Evolutionary conservation across 2,329 filamentous ascomycete genomes (phyloP).

Genomic region (Colletotrichum tofieldiae): DNA sequence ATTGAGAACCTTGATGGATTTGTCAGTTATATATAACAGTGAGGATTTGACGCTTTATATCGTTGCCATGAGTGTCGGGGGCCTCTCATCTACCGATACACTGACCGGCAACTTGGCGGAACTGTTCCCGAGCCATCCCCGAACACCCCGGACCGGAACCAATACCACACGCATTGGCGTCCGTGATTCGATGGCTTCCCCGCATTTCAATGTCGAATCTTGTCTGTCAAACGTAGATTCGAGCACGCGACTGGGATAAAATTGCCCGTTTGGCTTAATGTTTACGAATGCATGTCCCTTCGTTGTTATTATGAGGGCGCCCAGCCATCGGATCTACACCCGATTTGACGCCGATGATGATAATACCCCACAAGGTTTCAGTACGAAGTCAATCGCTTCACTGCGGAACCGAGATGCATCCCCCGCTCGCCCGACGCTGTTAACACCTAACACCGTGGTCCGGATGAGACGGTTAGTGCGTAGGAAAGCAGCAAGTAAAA

Average conservation of each 20-base stretch:
- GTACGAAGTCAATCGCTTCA: conserved; percentile 10
- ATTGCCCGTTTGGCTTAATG: conserved; percentile 30
- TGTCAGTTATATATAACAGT: conserved; percentile 6
- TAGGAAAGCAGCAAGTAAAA: background rate
- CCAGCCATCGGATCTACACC: conserved; percentile 21
- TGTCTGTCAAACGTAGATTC: conserved; percentile 19
- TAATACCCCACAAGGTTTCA: conserved; percentile 29
- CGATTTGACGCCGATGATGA: conserved; percentile 25
- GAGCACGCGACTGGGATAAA: conserved; percentile 26
- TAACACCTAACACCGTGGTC: conserved; percentile 25
- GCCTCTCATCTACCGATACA: conserved; percentile 17
- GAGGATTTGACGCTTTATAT: conserved; percentile 14
- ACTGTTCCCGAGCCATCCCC: conserved; percentile 35
- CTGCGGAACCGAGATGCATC: conserved; percentile 9
- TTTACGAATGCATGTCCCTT: conserved; percentile 7
- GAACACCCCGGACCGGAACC: conserved; percentile 31
- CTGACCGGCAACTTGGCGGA: conserved; percentile 19
- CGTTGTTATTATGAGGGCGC: conserved; percentile 2
- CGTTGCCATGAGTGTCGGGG: background rate
- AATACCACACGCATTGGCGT: conserved; percentile 14
- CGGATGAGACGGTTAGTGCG: background rate
- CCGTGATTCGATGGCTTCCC: conserved; percentile 37
- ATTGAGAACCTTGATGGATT: conserved; percentile 26
- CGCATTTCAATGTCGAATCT: conserved; percentile 26
- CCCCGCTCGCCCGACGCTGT: conserved; percentile 21